Conservation (phyloP, 345 rosid species). For the Syzygium grande region DNA sequence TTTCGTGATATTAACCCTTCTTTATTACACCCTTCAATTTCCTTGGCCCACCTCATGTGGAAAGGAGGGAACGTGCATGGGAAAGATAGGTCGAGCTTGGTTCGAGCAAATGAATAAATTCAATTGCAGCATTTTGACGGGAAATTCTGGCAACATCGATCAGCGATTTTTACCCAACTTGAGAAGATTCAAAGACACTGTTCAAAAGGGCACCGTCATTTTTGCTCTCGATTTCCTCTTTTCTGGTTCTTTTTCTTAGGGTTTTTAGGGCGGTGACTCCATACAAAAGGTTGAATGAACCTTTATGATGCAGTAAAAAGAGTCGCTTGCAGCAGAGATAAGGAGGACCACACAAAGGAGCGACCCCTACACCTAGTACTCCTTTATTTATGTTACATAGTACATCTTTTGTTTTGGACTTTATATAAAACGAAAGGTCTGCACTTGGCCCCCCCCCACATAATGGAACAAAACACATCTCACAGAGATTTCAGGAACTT, state of each 20-base stretch:
- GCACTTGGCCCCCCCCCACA: background rate
- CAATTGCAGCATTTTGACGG: background rate
- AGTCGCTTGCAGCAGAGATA: background rate
- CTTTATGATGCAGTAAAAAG: background rate
- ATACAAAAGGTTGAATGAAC: background rate
- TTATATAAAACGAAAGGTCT: background rate
- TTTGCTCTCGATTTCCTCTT: background rate
- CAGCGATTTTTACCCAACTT: background rate
- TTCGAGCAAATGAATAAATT: background rate
- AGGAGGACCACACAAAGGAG: background rate
- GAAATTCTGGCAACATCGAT: background rate
- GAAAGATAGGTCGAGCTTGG: background rate
- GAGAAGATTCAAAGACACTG: background rate
- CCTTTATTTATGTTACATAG: background rate
- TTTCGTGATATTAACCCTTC: too few relatives aligned
- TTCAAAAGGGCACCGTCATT: background rate
- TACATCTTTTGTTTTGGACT: background rate
- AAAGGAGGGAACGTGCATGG: background rate
- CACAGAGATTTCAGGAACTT: background rate
- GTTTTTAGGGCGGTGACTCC: background rate
- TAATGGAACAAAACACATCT: background rate
- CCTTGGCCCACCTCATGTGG: background rate
- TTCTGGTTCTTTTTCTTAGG: background rate
- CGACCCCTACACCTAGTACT: background rate
- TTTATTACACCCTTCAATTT: background rate